phyloP scores from a whole-genome alignment of 805 yeast genomes.

The Nakazawaea pomicola region DNA sequence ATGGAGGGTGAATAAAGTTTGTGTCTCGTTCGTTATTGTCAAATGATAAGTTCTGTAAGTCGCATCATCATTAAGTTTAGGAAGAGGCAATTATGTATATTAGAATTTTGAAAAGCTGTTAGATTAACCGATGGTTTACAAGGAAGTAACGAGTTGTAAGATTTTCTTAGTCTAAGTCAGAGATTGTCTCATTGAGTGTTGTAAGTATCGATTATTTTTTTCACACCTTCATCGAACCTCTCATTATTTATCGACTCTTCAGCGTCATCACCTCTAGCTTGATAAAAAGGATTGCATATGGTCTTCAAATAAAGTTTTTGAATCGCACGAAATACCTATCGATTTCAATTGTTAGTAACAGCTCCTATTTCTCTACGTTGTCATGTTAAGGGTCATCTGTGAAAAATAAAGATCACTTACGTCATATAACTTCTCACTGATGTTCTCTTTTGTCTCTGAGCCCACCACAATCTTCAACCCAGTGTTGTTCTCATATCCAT shows the following conservation, averaged over 20 bases:
- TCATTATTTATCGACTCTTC: slow-evolving; percentile 24
- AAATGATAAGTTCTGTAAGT: too few species aligned
- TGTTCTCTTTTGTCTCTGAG: slow-evolving; percentile 28
- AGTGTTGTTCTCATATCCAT: slow-evolving; percentile 64
- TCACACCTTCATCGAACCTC: slow-evolving; percentile 24
- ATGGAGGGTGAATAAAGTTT: too few species aligned
- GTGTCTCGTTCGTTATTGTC: too few species aligned
- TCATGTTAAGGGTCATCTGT: neutral
- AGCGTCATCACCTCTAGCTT: slow-evolving; percentile 24
- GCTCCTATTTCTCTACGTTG: slow-evolving; percentile 5
- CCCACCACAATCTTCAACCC: slow-evolving; percentile 67
- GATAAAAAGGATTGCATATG: slow-evolving; percentile 60
- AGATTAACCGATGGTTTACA: too few species aligned
- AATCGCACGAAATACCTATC: slow-evolving; percentile 32
- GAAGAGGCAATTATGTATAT: too few species aligned
- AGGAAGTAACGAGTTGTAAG: too few species aligned
- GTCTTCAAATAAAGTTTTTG: slow-evolving; percentile 51
- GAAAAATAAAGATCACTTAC: slow-evolving; percentile 14
- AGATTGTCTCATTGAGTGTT: slow-evolving; percentile 5
- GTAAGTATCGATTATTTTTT: slow-evolving; percentile 7
- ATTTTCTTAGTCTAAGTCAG: too few species aligned
- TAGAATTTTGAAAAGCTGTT: too few species aligned
- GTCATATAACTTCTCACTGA: slow-evolving; percentile 18
- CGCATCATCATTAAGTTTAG: neutral
- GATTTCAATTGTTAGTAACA: neutral